Conservation (phyloP, 1,139 yeast species). For the Meyerozyma guilliermondii region DNA sequence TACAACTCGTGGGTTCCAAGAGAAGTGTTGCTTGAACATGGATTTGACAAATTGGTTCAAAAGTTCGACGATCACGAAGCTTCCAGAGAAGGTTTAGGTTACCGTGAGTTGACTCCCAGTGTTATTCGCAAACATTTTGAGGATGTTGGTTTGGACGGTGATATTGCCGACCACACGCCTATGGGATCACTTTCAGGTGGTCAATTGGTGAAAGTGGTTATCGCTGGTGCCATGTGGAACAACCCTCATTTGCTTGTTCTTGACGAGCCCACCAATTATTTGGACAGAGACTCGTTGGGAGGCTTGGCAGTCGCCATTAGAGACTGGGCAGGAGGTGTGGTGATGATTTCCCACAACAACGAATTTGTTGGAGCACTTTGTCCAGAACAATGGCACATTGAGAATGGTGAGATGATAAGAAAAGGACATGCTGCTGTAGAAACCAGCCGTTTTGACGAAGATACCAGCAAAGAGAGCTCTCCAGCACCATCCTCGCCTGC, state of each 20-base stretch:
- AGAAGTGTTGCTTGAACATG: slow-evolving; percentile 72
- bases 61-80: slow-evolving; percentile 98
- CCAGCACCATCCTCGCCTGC: slow-evolving; percentile 28
- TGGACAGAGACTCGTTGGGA: slow-evolving; percentile 96
- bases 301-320: slow-evolving; percentile 96
- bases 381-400: slow-evolving; percentile 98
- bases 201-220: slow-evolving; percentile 94
- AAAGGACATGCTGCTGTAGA: slow-evolving; percentile 79
- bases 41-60: slow-evolving; percentile 84
- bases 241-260: slow-evolving; percentile 96
- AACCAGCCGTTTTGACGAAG: slow-evolving; percentile 73
- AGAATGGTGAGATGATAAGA: slow-evolving; percentile 83
- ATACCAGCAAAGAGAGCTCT: slow-evolving; percentile 15
- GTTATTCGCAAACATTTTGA: slow-evolving; percentile 96
- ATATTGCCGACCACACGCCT: slow-evolving; percentile 96
- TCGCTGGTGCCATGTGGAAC: slow-evolving; percentile 99
- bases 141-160: slow-evolving; percentile 96
- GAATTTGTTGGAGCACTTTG: slow-evolving; percentile 97
- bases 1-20: slow-evolving; percentile 92
- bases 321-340: slow-evolving; percentile 98
- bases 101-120: slow-evolving; percentile 85
- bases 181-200: slow-evolving; percentile 97
- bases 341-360: slow-evolving; percentile 95
- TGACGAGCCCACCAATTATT: slow-evolving; percentile 97
- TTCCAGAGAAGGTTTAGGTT: slow-evolving; percentile 96